These are phyloP conservation scores for Neltuma alba DNA, from an alignment of 306 rosid genomes.

Conservation along the genomic window DNA sequence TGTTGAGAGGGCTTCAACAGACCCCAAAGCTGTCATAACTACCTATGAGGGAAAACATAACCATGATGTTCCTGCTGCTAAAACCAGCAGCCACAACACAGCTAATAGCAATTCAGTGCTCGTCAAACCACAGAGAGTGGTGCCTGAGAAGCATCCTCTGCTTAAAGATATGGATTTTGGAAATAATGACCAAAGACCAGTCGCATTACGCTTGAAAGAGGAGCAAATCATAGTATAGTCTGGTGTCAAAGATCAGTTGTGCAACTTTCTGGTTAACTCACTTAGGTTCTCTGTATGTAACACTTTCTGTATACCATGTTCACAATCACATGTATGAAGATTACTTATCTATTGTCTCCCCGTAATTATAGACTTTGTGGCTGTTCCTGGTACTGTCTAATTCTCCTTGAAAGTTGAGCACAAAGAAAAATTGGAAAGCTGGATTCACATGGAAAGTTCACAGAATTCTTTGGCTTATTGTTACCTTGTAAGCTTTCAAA, in stretches of 20 bases:
- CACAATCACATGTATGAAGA: conserved; percentile 15
- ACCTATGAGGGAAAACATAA: conserved; percentile 77
- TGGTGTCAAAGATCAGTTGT: conserved; percentile 1
- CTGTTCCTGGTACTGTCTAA: conserved; percentile 11
- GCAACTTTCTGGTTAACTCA: conserved; percentile 40
- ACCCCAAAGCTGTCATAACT: conserved; percentile 72
- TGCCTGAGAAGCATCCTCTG: conserved; percentile 50
- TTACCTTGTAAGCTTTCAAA: conserved; percentile 3
- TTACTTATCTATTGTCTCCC: not conserved
- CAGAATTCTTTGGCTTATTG: not conserved
- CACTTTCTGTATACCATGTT: conserved; percentile 18
- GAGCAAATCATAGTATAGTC: conserved; percentile 53
- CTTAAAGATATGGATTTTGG: conserved; percentile 51
- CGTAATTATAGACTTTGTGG: conserved; percentile 8
- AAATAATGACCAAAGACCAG: conserved; percentile 53
- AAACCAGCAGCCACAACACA: conserved; percentile 65
- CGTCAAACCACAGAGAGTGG: conserved; percentile 45
- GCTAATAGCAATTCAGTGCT: conserved; percentile 46
- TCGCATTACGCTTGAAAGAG: conserved; percentile 57
- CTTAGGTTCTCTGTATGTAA: conserved; percentile 32
- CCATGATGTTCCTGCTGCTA: conserved; percentile 75
- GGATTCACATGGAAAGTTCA: not conserved
- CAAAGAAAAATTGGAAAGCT: not conserved
- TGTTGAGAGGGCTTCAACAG: conserved; percentile 78
- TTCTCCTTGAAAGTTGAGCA: conserved; percentile 2